Conservation (phyloP, 768 basidiomycete species). For the Lactarius quietus region DNA sequence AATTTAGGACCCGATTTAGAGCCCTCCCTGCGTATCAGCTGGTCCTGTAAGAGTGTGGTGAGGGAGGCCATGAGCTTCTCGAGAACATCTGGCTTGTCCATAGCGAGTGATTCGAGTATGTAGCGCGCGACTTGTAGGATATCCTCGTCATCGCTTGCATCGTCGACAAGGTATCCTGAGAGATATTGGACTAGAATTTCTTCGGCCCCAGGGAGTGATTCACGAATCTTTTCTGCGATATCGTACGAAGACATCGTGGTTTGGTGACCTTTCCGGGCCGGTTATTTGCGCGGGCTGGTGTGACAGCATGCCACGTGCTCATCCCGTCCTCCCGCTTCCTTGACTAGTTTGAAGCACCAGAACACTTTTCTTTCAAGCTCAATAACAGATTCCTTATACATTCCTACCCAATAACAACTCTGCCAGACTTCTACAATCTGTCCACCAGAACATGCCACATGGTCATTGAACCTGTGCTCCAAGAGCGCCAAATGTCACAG, state of each 20-base stretch:
- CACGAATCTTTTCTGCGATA: slow-evolving; percentile 75
- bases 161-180: slow-evolving; percentile 83
- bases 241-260: slow-evolving; percentile 61
- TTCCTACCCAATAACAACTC: too few species aligned
- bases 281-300: too few species aligned
- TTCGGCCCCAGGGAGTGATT: slow-evolving; percentile 68
- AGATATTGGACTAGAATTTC: slow-evolving; percentile 85
- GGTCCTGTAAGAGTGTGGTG: slow-evolving; percentile 59
- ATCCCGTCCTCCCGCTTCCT: too few species aligned
- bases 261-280: too few species aligned
- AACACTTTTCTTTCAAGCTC: too few species aligned
- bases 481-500: too few species aligned
- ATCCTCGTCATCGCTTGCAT: slow-evolving; percentile 85
- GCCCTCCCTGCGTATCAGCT: slow-evolving; percentile 53
- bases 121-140: slow-evolving; percentile 71
- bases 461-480: too few species aligned
- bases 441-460: too few species aligned
- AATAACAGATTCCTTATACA: too few species aligned
- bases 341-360: too few species aligned
- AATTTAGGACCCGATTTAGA: slow-evolving; percentile 57
- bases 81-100: slow-evolving; percentile 53
- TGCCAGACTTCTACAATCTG: too few species aligned
- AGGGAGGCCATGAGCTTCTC: slow-evolving; percentile 66
- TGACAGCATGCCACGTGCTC: too few species aligned
- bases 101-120: slow-evolving; percentile 74